Base-by-base conservation (phyloP, 2,329 filamentous ascomycete species). In the Aspergillus latus region DNA sequence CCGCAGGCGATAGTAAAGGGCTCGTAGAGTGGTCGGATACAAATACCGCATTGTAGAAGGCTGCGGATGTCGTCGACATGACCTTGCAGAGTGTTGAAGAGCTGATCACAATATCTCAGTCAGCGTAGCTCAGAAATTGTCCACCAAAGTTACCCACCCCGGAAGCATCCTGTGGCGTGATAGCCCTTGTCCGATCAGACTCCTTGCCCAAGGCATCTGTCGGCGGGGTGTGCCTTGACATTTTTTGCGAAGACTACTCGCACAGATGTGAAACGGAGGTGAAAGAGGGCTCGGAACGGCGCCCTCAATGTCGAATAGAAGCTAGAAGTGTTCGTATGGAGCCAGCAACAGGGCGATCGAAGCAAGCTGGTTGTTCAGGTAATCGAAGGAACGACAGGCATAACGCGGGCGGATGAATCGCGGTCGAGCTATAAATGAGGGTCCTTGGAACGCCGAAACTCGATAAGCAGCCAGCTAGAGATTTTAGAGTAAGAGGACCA, bases 1-100 rank as follows among this genome's bases (percentile, higher is more conserved):
- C 87, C 87, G 64, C 87, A 89, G 5, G 78, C 78, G 51, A 88
- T 79, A 15, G 84, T 86, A 72, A 84, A 89, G 1, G 87, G 87
- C 70, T 89, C 86, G 72, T 88, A 88, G 49, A 89, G 79, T 48
- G 86, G 80, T 54, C 83, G 81, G 62, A 87, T 82, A 71, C 87
- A 89, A 60, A 89, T 85, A 61, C 85, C 85, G 74, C 87, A 89
- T 56, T 84, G 85, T 64, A 87, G 75, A 32, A 87, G 77, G 30
- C 73, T 74, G 61, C 85, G 80, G 59, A 89, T 81, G 62, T 81
- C 79, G 63, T 85, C 80, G 45, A 89, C 80, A 69, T 88, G 84
- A 45, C 75, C 70, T 64, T 80, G 76, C 15, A 79, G 66, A 5
- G 74, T 78, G 57, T 74, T 62, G 28, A 76, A 64, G 34, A 78